A percentile compares a stretch with the other conserved stretches of the same genome.
Evolutionary conservation across 495 filamentous ascomycete species (phyloP).

Genomic region (Staphylotrichum longicolle): DNA sequence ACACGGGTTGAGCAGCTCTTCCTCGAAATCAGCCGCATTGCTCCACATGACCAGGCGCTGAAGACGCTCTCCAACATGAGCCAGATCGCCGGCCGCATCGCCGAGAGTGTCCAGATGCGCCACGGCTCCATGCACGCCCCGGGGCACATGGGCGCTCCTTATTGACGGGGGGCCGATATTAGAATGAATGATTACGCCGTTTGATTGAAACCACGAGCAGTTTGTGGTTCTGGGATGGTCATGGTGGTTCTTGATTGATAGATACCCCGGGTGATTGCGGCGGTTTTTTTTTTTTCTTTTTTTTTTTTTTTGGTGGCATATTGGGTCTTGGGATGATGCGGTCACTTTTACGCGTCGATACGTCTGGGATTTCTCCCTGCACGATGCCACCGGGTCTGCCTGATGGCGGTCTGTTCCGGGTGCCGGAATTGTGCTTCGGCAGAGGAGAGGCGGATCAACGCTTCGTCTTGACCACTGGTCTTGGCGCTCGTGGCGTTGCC

Average conservation of each 20-base stretch:
- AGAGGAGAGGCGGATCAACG: too few relatives aligned
- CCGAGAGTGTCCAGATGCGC: slow-evolving; percentile 23
- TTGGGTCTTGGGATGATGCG: neutral
- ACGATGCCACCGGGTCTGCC: too few relatives aligned
- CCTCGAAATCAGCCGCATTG: slow-evolving; percentile 59
- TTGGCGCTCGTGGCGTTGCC: neutral
- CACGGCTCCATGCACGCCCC: slow-evolving; percentile 16
- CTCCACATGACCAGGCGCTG: slow-evolving; percentile 60
- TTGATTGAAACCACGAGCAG: too few relatives aligned
- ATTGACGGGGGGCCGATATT: neutral
- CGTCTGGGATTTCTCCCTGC: too few relatives aligned
- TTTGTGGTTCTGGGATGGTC: neutral
- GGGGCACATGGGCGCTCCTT: slow-evolving; percentile 16
- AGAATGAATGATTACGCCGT: too few relatives aligned
- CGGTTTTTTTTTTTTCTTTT: neutral
- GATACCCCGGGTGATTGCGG: slow-evolving; percentile 9
- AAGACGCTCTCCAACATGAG: slow-evolving; percentile 61
- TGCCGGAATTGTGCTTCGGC: too few relatives aligned
- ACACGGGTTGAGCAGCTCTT: slow-evolving; percentile 69
- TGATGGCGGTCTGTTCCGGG: too few relatives aligned
- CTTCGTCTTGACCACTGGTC: too few relatives aligned
- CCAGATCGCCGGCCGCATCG: slow-evolving; percentile 28
- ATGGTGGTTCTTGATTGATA: slow-evolving; percentile 8
- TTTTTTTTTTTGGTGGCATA: neutral
- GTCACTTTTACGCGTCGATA: neutral